Evolutionary conservation across 495 filamentous ascomycete species (phyloP), one percentile per base, ranked within the genome.

Genomic region (Mytilinidion resinicola): DNA sequence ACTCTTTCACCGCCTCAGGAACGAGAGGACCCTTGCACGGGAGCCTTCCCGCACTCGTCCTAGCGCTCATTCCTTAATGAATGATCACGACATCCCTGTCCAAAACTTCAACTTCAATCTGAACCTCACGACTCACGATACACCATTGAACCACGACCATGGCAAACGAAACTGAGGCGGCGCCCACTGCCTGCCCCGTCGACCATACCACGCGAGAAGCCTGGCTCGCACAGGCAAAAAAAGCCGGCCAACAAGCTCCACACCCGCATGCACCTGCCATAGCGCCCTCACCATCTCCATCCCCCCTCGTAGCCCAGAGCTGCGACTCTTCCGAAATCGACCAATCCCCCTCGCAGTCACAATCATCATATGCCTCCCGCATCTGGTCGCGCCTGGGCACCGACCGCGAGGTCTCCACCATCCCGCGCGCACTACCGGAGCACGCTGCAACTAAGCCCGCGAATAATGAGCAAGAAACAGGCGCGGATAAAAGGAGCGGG

Each of bases 141-240:
- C 35, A 49, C 4, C 1, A 25, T 30, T 30, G 25, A 6, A 30
- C 6, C 42, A 15, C 38, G 30, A 48, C 55, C 61, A 67, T 76
- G 64, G 55, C 69, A 52, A 63, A 63, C 47, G 63, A 64, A 60
- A 60, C 59, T 49, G 61, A 67, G 9, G 68, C 49, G 20, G 39
- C 62, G 4, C 58, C 74, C 34, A 72, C 72, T 52, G 75, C 78
- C 59, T 96, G 93, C 65, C 93, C 93, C 1, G 88, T 96, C 59
- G 90, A 96, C 73, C 87, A 88, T 67, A 86, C 87, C 66, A 87
- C 91, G 25, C 85, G 92, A 59, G 84, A 86, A 61, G 77, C 85
- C 58, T 98, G 91, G 91, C 77, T 96, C 25, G 72, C 80, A 64
- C 77, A 82, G 30, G 70, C 74, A n/a, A 49, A 49, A 47, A 30